These are phyloP conservation scores for Torulaspora microellipsoides DNA, from an alignment of 805 yeast genomes.

Conservation along the genomic window DNA sequence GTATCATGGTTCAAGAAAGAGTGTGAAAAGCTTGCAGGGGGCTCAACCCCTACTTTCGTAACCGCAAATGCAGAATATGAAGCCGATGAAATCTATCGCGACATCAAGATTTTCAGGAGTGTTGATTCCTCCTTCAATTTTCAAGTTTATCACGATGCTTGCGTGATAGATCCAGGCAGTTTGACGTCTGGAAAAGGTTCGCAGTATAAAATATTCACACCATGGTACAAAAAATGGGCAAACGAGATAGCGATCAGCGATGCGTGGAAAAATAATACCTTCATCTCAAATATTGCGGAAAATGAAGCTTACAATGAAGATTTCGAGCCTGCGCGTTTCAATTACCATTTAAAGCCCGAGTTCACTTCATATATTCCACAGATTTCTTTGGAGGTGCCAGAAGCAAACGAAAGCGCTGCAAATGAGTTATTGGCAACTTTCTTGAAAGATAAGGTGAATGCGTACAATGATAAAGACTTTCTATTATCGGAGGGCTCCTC, in stretches of 20 bases:
- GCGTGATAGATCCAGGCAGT: conserved; percentile 41
- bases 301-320: conserved; percentile 8
- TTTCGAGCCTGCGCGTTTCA: conserved; percentile 9
- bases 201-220: conserved; percentile 44
- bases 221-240: conserved; percentile 45
- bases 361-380: conserved; percentile 17
- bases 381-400: conserved; percentile 10
- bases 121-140: conserved; percentile 11
- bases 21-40: conserved; percentile 11
- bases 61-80: conserved; percentile 36
- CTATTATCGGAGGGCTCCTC: conserved; percentile 32
- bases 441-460: conserved; percentile 10
- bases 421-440: conserved; percentile 17
- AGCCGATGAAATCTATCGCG: conserved; percentile 34
- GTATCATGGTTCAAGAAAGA: conserved; percentile 22
- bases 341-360: conserved; percentile 20
- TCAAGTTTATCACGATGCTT: conserved; percentile 38
- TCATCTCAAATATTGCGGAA: background rate
- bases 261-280: background rate
- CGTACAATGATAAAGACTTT: conserved; percentile 21
- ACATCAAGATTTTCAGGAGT: conserved; percentile 12
- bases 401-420: conserved; percentile 22
- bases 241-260: background rate
- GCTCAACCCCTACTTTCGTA: conserved; percentile 14
- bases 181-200: conserved; percentile 41